These are phyloP conservation scores for Scytalidium lignicola DNA, from an alignment of 2,329 filamentous ascomycete species.

Conservation along the genomic window DNA sequence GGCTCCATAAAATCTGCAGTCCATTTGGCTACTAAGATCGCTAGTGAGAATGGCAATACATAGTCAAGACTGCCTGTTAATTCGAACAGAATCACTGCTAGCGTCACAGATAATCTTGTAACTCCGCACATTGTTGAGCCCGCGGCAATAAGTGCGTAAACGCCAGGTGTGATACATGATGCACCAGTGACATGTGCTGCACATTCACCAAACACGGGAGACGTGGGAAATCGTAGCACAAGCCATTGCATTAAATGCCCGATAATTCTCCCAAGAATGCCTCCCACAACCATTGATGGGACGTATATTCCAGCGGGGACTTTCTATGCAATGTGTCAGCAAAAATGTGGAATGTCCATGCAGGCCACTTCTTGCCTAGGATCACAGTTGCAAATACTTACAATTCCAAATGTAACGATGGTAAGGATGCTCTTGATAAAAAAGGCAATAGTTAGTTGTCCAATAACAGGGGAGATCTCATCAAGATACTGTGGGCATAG, in stretches of 20 bases:
- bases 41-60: constrained; percentile 88
- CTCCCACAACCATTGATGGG: constrained; percentile 96
- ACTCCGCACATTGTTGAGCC: constrained; percentile 98
- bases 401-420: constrained; percentile 85
- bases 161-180: constrained; percentile 90
- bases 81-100: constrained; percentile 94
- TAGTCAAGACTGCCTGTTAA: constrained; percentile 92
- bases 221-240: constrained; percentile 67
- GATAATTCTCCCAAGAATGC: constrained; percentile 80
- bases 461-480: constrained; percentile 73
- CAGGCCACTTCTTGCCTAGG: neutral
- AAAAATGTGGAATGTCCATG: neutral
- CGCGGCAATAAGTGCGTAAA: constrained; percentile 90
- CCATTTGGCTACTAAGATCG: constrained; percentile 95
- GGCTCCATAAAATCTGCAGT: constrained; percentile 94
- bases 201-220: constrained; percentile 70
- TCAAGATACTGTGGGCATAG: constrained; percentile 69
- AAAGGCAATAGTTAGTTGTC: constrained; percentile 70
- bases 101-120: constrained; percentile 84
- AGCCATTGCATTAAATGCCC: constrained; percentile 82
- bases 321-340: constrained; percentile 48
- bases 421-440: constrained; percentile 87
- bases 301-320: constrained; percentile 96
- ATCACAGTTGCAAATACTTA: constrained; percentile 33
- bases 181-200: constrained; percentile 61